Base-by-base conservation (phyloP, 352 stramenopile genomes). In the Pythium vanterpoolii region DNA sequence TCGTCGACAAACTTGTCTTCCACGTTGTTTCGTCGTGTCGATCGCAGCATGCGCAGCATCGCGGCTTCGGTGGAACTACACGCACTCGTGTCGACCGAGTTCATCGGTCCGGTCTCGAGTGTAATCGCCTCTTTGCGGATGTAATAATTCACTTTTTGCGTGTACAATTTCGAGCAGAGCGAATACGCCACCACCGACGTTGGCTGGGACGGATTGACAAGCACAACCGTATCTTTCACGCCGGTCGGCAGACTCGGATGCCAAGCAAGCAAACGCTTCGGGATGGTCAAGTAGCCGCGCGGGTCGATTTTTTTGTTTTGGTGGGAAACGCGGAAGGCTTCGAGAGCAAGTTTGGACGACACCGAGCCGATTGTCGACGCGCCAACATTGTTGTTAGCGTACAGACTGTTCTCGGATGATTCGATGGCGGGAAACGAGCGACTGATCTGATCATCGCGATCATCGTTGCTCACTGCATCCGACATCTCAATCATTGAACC, bases 151-250 rank as follows among this genome's bases (percentile, higher is more conserved):
- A 93, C 71, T 44, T 74, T 82, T 27, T 86, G 77, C 14, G 71
- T 89, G 69, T 96, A 94, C 49, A 84, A 69, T 31, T 87, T 86
- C 14, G 86, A 96, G 53, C 84, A 93, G 11, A 96, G 63, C 24
- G 85, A 93, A 40, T 92, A 96, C 7, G 86, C 86, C 11, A 94
- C 84, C 10, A 93, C 79, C 5, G 86, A 96, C 27, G 86, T 96
- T 5, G 85, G 86, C 57, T 96, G 81, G 3, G 76, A 77, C 5
- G 76, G 68, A 58, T 93, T 94, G 19, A 96, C 86, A 7, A 94
- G 61, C 14, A 96, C 80, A 10, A 78, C 77, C 4, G 71, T 83
- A 53, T 92, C 83, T 46, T 89, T 83, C 10, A 83, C 76, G 9
- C 86, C 84, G 30, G 74, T 63, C 9, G 81, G 79, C 19, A 96